Percentiles rank a stretch among this genome's conserved stretches.
Conservation (phyloP, 768 basidiomycete species). For the Suillus tomentosus region DNA sequence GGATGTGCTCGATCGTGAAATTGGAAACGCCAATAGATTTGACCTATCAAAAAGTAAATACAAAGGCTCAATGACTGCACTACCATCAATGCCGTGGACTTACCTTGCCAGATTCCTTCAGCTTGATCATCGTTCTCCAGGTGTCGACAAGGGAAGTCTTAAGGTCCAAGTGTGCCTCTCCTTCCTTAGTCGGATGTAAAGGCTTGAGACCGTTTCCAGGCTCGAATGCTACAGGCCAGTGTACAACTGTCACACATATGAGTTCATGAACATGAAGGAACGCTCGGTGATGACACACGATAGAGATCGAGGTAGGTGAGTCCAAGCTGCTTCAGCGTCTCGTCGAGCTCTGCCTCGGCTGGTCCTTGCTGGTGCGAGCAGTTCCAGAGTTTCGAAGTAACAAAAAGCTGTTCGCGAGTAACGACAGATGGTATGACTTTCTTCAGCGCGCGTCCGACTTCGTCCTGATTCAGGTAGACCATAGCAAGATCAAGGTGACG, state of each 20-base stretch:
- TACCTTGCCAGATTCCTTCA: conserved; percentile 71
- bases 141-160: conserved; percentile 69
- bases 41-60: conserved; percentile 42
- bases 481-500: conserved; percentile 84
- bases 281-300: conserved; percentile 42
- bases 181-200: conserved; percentile 44
- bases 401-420: conserved; percentile 77
- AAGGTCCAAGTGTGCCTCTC: conserved; percentile 56
- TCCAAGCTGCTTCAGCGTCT: conserved; percentile 72
- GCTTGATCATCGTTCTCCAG: conserved; percentile 77
- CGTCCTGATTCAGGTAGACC: conserved; percentile 79
- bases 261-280: neutral
- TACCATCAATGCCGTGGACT: neutral
- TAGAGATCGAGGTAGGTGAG: conserved; percentile 82
- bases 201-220: conserved; percentile 61
- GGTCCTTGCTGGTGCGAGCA: conserved; percentile 61
- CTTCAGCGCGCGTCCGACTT: conserved; percentile 73
- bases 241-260: conserved; percentile 51
- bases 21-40: conserved; percentile 81
- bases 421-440: conserved; percentile 78
- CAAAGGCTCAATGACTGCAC: neutral
- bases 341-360: conserved; percentile 75
- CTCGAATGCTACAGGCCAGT: conserved; percentile 77
- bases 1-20: conserved; percentile 66
- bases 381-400: conserved; percentile 87